Evolutionary conservation across 2,329 filamentous ascomycete species (phyloP), one percentile per base, ranked within the genome.

Genomic region (Escovopsis sp.): DNA sequence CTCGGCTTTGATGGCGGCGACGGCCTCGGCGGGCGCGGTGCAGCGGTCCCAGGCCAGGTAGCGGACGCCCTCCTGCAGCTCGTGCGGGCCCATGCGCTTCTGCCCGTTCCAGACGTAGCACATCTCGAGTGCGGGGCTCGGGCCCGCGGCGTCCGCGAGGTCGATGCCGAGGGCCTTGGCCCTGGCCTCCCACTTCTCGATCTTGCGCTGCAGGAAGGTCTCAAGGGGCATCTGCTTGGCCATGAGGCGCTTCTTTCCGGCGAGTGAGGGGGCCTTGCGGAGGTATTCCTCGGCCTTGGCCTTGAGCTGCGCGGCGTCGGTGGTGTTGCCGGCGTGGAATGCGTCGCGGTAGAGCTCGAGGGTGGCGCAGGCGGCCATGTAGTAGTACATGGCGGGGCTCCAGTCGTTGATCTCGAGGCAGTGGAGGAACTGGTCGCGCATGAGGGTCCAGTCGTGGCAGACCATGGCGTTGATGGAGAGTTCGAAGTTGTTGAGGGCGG

Each of bases 21-120:
- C 45, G 0, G 53, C 54, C 30, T 64, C 60, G 0, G 54, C 49
- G 4, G 53, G 42, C 5, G 59, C 61, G 1, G 71, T 72, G 33
- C 72, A 76, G 59, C 85, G 55, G 16, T 62, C 59, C 71, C 72
- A 93, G 0, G 64, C 61, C 10, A 94, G 58, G n/a, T 69, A 68
- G 1, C 53, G 57, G 27, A 84, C 53, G 0, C 76, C 82, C 29
- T 64, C 59, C 33, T 79, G 62, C 12, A 94, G 62, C 40, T 88
- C 71, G 0, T 60, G 58, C 1, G 58, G 47, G 2, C 70, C 63
- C 83, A 94, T 92, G 36, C 85, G 75, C 56, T 83, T 88, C 46
- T 74, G 76, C 1, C 87, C 88, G 49, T 84, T 87, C 87, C 87
- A 96, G 47, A 96, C 75, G 54, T 88, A 93, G 11, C 81, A 77